Evolutionary conservation across 2,329 filamentous ascomycete genomes (phyloP), one percentile per base, ranked within the genome.

Genomic region (Aureobasidium melanogenum): DNA sequence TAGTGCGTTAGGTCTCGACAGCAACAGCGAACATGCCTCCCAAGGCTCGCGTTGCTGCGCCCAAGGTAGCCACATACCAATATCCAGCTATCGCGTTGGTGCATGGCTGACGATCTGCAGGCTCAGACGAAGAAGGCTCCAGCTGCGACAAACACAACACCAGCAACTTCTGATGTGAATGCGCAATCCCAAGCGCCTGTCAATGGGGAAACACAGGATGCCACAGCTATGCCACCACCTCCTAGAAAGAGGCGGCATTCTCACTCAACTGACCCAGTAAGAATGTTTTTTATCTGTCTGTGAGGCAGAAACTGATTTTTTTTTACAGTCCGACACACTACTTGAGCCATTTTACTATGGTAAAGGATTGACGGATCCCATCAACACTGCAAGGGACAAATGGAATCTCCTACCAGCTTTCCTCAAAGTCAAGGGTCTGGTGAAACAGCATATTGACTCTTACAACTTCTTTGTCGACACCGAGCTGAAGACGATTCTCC

Each of bases 401-500:
- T 97, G 93, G 84, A 96, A 97, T 73, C 81, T 99, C 44, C 78
- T 99, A 30, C 95, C 94, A 0, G 94, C 94, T n/a, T 99, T 99
- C 74, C 79, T 99, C 63, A 97, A 97, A 75, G 92, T 97, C 69
- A 99, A 99, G 76, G 92, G 92, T 62, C 80, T 97, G 62, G 92
- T 97, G 58, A 97, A 97, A 75, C 93, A 97, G 79, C 92, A 97
- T 74, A 93, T 96, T 71, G 95, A 99, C 78, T 97, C 94, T 26
- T 99, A 95, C 81, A 97, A 99, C 77, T 96, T 94, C 77, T 97
- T 99, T 69, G 88, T 97, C 67, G 91, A 99, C 68, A 88, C 95
- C 61, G 92, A 97, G 72, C 86, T 99, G 73, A 96, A 96, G 77
- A 92, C 97, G 69, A 99, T 99, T 68, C 88, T 99, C 66, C 87